Conservation (phyloP, 1,284 basidiomycete genomes). For the Ustilago esculenta region DNA sequence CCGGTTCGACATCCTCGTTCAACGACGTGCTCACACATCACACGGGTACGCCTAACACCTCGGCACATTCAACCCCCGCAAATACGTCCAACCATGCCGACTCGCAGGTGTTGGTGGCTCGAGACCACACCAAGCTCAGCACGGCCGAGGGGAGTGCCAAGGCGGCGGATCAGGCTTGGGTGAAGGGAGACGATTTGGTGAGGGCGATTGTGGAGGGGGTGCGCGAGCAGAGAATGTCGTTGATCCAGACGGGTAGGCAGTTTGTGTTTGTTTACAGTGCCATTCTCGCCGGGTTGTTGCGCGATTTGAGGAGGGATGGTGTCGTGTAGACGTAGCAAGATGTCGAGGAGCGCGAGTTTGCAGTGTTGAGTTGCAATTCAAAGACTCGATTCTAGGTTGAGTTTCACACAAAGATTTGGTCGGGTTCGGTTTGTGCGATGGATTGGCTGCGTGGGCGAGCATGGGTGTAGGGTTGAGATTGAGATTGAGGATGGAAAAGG, state of each 20-base stretch:
- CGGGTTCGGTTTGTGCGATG: too few species aligned
- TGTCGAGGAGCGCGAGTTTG: too few species aligned
- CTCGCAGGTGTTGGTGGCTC: neutral
- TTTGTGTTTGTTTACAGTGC: constrained; percentile 64
- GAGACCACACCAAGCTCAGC: constrained; percentile 2
- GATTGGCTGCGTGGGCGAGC: too few species aligned
- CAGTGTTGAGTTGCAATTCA: too few species aligned
- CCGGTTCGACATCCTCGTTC: neutral
- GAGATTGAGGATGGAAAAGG: neutral
- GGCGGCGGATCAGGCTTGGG: constrained; percentile 21
- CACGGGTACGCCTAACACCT: constrained; percentile 9
- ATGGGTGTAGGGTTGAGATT: too few species aligned
- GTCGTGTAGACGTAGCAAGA: too few species aligned
- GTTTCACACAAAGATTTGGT: too few species aligned
- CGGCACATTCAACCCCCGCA: constrained; percentile 9
- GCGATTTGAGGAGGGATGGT: constrained; percentile 36
- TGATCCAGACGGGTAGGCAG: constrained; percentile 63
- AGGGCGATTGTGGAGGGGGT: constrained; percentile 35
- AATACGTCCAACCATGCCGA: neutral
- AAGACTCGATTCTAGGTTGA: too few species aligned
- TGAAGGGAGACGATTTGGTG: constrained; percentile 42
- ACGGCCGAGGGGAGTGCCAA: too few species aligned
- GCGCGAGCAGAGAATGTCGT: constrained; percentile 64
- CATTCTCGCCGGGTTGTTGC: constrained; percentile 52
- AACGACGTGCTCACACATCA: neutral